Evolutionary conservation across 495 filamentous ascomycete genomes (phyloP), one percentile per base, ranked within the genome.

Genomic region (Penicillium longicatenatum): DNA sequence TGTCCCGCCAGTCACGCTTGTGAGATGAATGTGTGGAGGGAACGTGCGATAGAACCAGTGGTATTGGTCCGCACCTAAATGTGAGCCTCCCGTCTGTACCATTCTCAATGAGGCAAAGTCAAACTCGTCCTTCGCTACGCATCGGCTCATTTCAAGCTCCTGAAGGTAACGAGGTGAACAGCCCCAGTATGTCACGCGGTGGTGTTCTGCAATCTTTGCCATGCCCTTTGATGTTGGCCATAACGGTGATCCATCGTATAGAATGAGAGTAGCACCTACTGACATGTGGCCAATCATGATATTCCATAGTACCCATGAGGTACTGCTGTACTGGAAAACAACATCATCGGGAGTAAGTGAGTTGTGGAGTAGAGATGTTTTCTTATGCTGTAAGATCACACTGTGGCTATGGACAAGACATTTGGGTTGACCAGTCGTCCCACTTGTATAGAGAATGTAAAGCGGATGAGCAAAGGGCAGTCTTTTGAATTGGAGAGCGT

Each of bases 291-390:
- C 86, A 22, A 70, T 60, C 7, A 86, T 66, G 19, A 88, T 74
- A 44, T 63, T 63, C 86, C 88, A 91, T 85, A 93, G 91, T 82
- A 91, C 90, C 89, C 85, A 91, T 4, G 89, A 91, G 37, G 83
- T 86, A 12, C 88, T 92, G 1, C 77, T 82, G 58, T 79, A 83
- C 69, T 88, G 79, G 67, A 76, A 63, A 4, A 76, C 71, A 16
- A 87, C 79, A 41, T 62, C 78, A 5, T 78, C 68, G 0, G 77
- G 55, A 1, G 66, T 70, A 9, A 78, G 51, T 16, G 83, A 81
- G 37, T 84, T 74, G 68, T 90, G 87, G 7, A 90, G 70, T 6
- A 72, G 69, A 19, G 71, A 70, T 65, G 89, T 86, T 65, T 89
- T 89, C 56, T 65, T 71, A n/a, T 69, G 71, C 57, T 77, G 85